These are phyloP conservation scores for Paxillus rubicundulus DNA, from an alignment of 768 basidiomycete species.

Conservation along the genomic window DNA sequence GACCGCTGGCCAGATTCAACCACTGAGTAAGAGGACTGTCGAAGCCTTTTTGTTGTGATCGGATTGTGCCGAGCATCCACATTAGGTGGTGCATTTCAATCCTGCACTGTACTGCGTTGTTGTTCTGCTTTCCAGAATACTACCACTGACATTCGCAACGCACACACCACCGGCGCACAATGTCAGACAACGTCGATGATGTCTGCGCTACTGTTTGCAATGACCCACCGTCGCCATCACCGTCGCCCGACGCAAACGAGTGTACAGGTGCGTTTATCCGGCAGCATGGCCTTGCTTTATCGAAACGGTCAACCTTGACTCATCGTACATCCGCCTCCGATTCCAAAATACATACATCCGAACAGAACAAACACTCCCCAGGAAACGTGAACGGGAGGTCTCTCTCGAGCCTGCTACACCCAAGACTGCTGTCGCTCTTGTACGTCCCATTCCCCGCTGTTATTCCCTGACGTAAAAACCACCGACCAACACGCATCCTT, in stretches of 20 bases:
- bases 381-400: slow-evolving; percentile 76
- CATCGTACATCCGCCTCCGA: slow-evolving; percentile 21
- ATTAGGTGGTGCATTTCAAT: slow-evolving; percentile 12
- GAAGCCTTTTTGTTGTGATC: slow-evolving; percentile 25
- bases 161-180: slow-evolving; percentile 32
- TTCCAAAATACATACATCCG: slow-evolving; percentile 14
- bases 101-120: slow-evolving; percentile 33
- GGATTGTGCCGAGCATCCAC: slow-evolving; percentile 30
- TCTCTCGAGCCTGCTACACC: slow-evolving; percentile 68
- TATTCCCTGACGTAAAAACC: slow-evolving; percentile 29
- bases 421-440: slow-evolving; percentile 34
- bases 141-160: slow-evolving; percentile 23
- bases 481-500: slow-evolving; percentile 19
- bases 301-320: slow-evolving; percentile 22
- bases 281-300: slow-evolving; percentile 22
- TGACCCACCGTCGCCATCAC: slow-evolving; percentile 34
- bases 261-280: slow-evolving; percentile 41
- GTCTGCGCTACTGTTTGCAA: slow-evolving; percentile 5
- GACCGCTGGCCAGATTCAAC: background rate
- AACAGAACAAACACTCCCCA: slow-evolving; percentile 47
- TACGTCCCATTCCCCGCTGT: slow-evolving; percentile 28
- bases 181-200: slow-evolving; percentile 27
- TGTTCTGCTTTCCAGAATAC: slow-evolving; percentile 26
- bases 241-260: slow-evolving; percentile 44
- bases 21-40: background rate